Evolutionary conservation across 805 yeast genomes (phyloP).

Genomic region (Saccharomycopsis fermentans): DNA sequence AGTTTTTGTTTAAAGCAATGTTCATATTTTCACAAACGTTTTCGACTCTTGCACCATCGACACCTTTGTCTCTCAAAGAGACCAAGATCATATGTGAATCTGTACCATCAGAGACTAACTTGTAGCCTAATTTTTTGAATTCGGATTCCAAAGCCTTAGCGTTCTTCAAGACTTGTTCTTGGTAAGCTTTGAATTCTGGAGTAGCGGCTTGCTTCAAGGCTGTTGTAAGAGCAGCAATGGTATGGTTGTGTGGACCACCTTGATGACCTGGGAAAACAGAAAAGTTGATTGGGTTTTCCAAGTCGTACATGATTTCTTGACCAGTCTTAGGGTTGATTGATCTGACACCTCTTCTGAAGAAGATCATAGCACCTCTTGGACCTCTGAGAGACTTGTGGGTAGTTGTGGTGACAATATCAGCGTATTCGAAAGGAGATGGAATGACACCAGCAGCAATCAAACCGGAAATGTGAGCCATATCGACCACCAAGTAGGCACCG

Average conservation of each 20-base stretch:
- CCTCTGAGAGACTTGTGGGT: conserved; percentile 97
- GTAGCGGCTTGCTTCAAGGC: conserved; percentile 87
- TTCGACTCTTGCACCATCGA: conserved; percentile 96
- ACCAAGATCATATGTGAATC: conserved; percentile 89
- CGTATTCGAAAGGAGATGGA: conserved; percentile 79
- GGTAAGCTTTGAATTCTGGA: conserved; percentile 84
- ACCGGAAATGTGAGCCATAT: conserved; percentile 98
- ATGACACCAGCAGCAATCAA: conserved; percentile 90
- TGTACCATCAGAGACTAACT: conserved; percentile 84
- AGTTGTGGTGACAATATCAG: conserved; percentile 96
- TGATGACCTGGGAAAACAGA: conserved; percentile 99
- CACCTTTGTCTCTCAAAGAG: conserved; percentile 59
- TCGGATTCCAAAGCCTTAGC: conserved; percentile 69
- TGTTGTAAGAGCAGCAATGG: conserved; percentile 91
- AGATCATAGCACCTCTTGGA: conserved; percentile 98
- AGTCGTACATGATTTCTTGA: conserved; percentile 73
- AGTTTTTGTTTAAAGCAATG: conserved; percentile 92
- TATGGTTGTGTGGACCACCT: conserved; percentile 99
- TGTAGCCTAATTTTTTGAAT: conserved; percentile 52
- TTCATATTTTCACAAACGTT: conserved; percentile 79
- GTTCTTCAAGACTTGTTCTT: conserved; percentile 69
- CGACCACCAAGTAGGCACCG: conserved; percentile 86
- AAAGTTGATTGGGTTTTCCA: conserved; percentile 87
- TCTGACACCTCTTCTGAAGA: conserved; percentile 91
- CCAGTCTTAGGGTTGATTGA: conserved; percentile 71